Evolutionary conservation across 2,329 filamentous ascomycete species (phyloP), one percentile per base, ranked within the genome.

Genomic region (Colletotrichum limetticola): DNA sequence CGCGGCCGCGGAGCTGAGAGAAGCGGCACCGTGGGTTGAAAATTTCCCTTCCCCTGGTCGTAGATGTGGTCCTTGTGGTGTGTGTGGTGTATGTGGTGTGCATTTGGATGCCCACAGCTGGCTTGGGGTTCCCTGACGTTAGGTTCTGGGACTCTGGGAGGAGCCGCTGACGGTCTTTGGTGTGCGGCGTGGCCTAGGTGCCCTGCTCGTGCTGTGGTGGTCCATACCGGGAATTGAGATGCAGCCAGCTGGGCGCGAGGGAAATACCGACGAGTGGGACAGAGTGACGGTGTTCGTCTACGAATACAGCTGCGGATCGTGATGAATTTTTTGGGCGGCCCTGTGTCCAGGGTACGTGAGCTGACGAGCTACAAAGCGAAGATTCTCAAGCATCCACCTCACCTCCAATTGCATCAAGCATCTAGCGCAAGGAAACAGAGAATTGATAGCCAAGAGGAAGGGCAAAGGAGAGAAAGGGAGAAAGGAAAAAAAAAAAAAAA

Each of bases 1-100:
- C 60, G 60, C 70, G 60, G 60, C 70, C 70, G 70, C 66, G 66
- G 66, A 66, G 71, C 60, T 73, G 71, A 73, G 67, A 26, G 28
- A 55, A 56, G 35, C 55, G 46, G 64, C 46, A 65, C 62, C 49
- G 62, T 62, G 56, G 56, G 24, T 68, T 57, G 19, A 46, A 46
- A 35, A 35, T 52, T 14, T 35, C 30, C 64, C 19, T 32, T 62
- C 61, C 60, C 66, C 57, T 55, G 56, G 35, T 24, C 42, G 12
- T 32, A 24, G 37, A 53, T 49, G 42, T 55, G 56, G 35, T 19
- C 28, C 7, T 46, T 32, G 37, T 66, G 16, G 37, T 37, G 35
- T 37, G 46, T 63, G 49, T 63, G 60, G 60, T 12, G 32, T 35
- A 11, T 52, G 11, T 63, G 28, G n/a, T 53, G 28, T 24, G 28